Evolutionary conservation across 768 basidiomycete species (phyloP).

Genomic region (Hirschioporus abietinus): DNA sequence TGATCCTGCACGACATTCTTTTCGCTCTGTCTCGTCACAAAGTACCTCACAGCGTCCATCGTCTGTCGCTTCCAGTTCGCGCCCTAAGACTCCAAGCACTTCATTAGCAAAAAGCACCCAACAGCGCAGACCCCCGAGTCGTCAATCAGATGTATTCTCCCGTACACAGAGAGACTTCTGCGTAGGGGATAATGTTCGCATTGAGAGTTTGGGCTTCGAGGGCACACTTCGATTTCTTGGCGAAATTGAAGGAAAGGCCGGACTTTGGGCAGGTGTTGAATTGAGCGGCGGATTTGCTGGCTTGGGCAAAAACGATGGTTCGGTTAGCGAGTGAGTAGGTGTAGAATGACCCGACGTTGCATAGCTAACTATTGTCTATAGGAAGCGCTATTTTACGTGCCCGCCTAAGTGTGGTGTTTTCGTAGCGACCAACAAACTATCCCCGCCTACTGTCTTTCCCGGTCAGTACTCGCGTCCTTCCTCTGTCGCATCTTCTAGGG

Average conservation of each 20-base stretch:
- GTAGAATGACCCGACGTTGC: slow-evolving; percentile 8
- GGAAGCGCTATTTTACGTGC: slow-evolving; percentile 81
- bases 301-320: slow-evolving; percentile 93
- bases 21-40: slow-evolving; percentile 34
- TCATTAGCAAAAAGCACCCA: slow-evolving; percentile 16
- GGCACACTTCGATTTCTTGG: slow-evolving; percentile 79
- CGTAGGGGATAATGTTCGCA: slow-evolving; percentile 77
- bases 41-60: slow-evolving; percentile 49
- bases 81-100: slow-evolving; percentile 48
- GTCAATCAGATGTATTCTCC: slow-evolving; percentile 56
- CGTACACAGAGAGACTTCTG: slow-evolving; percentile 47
- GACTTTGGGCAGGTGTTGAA: slow-evolving; percentile 92
- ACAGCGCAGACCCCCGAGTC: slow-evolving; percentile 49
- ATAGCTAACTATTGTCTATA: slow-evolving; percentile 24
- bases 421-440: slow-evolving; percentile 76
- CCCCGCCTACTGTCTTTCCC: slow-evolving; percentile 61
- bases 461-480: slow-evolving; percentile 54
- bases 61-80: slow-evolving; percentile 47
- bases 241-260: slow-evolving; percentile 82
- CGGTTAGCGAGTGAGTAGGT: slow-evolving; percentile 75
- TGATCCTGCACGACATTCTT: slow-evolving; percentile 69
- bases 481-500: slow-evolving; percentile 73
- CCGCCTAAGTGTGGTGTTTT: slow-evolving; percentile 88
- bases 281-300: slow-evolving; percentile 79
- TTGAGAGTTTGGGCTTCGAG: slow-evolving; percentile 86